phyloP scores from a whole-genome alignment of 2,329 filamentous ascomycete genomes.

The Neophaeococcomyces aloes region DNA sequence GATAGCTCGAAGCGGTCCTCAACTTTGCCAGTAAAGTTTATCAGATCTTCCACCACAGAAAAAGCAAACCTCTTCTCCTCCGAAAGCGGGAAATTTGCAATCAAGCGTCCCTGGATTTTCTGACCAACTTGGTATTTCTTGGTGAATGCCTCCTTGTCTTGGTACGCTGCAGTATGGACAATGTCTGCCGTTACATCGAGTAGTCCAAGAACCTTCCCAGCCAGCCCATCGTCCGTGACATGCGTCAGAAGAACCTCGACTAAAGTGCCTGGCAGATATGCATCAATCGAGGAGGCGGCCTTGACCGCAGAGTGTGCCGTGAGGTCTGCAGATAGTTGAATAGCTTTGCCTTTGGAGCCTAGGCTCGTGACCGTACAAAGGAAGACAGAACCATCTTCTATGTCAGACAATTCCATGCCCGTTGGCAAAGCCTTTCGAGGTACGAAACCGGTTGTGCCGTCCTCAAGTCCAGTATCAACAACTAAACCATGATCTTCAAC shows the following conservation, averaged over 20 bases:
- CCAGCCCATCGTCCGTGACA: slow-evolving; percentile 61
- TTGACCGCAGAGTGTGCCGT: slow-evolving; percentile 42
- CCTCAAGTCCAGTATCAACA: slow-evolving; percentile 76
- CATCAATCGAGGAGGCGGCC: slow-evolving; percentile 75
- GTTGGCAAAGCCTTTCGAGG: slow-evolving; percentile 69
- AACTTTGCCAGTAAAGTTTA: slow-evolving; percentile 48
- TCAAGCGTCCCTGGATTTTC: slow-evolving; percentile 74
- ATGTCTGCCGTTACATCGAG: slow-evolving; percentile 84
- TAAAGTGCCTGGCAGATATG: slow-evolving; percentile 83
- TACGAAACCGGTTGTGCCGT: slow-evolving; percentile 68
- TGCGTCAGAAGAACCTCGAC: slow-evolving; percentile 77
- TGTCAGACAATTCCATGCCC: slow-evolving; percentile 51
- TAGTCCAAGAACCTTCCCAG: slow-evolving; percentile 84
- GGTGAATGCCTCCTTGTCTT: slow-evolving; percentile 52
- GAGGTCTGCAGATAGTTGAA: slow-evolving; percentile 70
- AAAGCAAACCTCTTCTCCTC: slow-evolving; percentile 77
- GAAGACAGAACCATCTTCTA: slow-evolving; percentile 76
- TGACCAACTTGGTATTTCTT: slow-evolving; percentile 70
- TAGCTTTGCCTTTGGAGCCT: slow-evolving; percentile 66
- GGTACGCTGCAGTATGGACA: slow-evolving; percentile 72
- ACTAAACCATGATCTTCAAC: slow-evolving; percentile 93
- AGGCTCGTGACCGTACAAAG: slow-evolving; percentile 71
- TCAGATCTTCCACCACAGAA: slow-evolving; percentile 75
- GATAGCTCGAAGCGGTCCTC: slow-evolving; percentile 48
- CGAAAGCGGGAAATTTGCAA: slow-evolving; percentile 73